A percentile compares a stretch with the other conserved stretches of the same genome.
phyloP scores from a whole-genome alignment of 75 land plant genomes.

The Gnetum montanum region DNA sequence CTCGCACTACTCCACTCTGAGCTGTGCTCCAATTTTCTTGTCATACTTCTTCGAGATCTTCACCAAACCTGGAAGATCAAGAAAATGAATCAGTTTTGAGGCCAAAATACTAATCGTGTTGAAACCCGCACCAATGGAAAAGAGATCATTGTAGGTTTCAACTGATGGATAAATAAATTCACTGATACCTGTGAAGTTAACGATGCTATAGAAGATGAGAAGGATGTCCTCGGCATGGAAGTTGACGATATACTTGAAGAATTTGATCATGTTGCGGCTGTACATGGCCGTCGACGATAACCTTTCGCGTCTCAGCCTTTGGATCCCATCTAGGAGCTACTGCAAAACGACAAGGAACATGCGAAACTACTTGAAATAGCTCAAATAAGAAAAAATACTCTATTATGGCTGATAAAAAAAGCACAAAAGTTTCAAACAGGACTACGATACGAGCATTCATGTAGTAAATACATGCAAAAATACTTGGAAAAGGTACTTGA shows the following conservation, averaged over 20 bases:
- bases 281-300: constrained; percentile 4
- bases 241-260: constrained; percentile 53
- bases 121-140: neutral
- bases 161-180: too few species aligned
- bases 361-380: too few species aligned
- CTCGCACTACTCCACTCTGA: constrained; percentile 64
- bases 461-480: too few species aligned
- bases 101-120: neutral
- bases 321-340: constrained; percentile 35
- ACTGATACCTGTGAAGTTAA: constrained; percentile 65
- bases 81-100: neutral
- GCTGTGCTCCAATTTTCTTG: constrained; percentile 57
- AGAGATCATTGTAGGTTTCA: neutral
- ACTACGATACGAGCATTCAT: too few species aligned
- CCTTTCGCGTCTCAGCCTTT: constrained; percentile 7
- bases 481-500: neutral
- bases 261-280: constrained; percentile 35
- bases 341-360: too few species aligned
- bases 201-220: constrained; percentile 62
- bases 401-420: too few species aligned
- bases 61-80: constrained; percentile 42
- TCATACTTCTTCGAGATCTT: constrained; percentile 82
- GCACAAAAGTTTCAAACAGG: too few species aligned
- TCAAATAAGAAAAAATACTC: too few species aligned
- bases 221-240: constrained; percentile 83